phyloP scores from a whole-genome alignment of 495 filamentous ascomycete genomes.

The Aspergillus bridgeri region DNA sequence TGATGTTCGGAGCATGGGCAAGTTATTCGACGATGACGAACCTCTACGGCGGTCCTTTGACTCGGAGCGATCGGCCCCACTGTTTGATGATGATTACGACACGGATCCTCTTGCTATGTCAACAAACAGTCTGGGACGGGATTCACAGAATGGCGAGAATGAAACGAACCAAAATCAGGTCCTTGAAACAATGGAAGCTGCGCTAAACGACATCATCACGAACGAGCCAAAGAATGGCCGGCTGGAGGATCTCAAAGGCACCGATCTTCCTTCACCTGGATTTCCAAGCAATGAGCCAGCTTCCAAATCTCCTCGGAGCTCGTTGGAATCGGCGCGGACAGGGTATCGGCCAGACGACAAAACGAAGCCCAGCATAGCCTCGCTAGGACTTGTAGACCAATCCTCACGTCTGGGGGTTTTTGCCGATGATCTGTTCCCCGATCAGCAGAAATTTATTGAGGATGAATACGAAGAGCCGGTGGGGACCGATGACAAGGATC shows the following conservation, averaged over 20 bases:
- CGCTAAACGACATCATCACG: slow-evolving; percentile 92
- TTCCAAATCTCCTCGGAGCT: slow-evolving; percentile 51
- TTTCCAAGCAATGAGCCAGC: slow-evolving; percentile 44
- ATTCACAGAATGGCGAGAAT: slow-evolving; percentile 47
- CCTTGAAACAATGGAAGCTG: slow-evolving; percentile 90
- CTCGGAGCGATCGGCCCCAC: slow-evolving; percentile 47
- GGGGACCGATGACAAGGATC: slow-evolving; percentile 53
- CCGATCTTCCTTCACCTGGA: slow-evolving; percentile 44
- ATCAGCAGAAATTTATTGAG: slow-evolving; percentile 81
- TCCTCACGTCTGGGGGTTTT: slow-evolving; percentile 84
- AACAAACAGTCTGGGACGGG: slow-evolving; percentile 52
- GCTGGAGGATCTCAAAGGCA: slow-evolving; percentile 58
- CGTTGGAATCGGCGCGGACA: slow-evolving; percentile 48
- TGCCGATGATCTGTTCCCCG: slow-evolving; percentile 89
- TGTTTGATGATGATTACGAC: slow-evolving; percentile 67
- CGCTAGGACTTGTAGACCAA: slow-evolving; percentile 80
- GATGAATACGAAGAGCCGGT: slow-evolving; percentile 80
- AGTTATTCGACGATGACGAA: slow-evolving; percentile 45
- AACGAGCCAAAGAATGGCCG: slow-evolving; percentile 63
- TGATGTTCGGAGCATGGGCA: slow-evolving; percentile 46
- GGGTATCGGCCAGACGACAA: slow-evolving; percentile 46
- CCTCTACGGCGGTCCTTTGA: slow-evolving; percentile 56
- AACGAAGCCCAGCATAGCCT: slow-evolving; percentile 81
- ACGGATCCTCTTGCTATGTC: slow-evolving; percentile 60
- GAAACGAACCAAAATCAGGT: slow-evolving; percentile 50